These are phyloP conservation scores for Crassisporium funariophilum DNA, from an alignment of 768 basidiomycete species.

Conservation along the genomic window DNA sequence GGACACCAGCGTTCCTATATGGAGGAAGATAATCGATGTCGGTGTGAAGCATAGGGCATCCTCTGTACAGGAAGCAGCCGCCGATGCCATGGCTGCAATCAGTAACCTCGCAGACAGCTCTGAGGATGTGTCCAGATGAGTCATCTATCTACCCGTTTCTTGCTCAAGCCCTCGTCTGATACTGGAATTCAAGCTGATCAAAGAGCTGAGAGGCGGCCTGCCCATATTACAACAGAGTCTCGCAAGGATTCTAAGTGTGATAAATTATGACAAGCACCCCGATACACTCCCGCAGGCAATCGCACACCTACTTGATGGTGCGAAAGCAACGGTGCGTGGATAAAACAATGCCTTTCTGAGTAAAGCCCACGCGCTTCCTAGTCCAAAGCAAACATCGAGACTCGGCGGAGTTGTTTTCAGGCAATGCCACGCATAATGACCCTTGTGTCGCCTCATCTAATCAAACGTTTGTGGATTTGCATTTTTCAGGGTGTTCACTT, in stretches of 20 bases:
- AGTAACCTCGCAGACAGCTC: constrained; percentile 73
- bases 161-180: constrained; percentile 11
- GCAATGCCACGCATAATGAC: constrained; percentile 52
- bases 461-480: constrained; percentile 42
- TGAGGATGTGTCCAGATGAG: constrained; percentile 72
- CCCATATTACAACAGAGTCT: constrained; percentile 71
- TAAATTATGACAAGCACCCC: constrained; percentile 63
- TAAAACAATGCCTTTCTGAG: too few species aligned
- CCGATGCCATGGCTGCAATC: constrained; percentile 65
- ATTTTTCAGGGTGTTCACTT: constrained; percentile 8
- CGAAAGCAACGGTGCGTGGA: constrained; percentile 53
- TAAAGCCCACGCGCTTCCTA: too few species aligned
- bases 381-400: constrained; percentile 39
- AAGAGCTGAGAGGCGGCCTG: constrained; percentile 55
- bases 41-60: constrained; percentile 68
- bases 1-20: constrained; percentile 52
- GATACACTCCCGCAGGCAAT: constrained; percentile 57
- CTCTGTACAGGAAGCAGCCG: constrained; percentile 76
- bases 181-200: constrained; percentile 54
- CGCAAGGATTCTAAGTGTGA: constrained; percentile 64
- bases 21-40: constrained; percentile 70
- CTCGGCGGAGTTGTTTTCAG: constrained; percentile 40
- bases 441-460: constrained; percentile 43
- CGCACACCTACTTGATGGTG: constrained; percentile 59
- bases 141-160: constrained; percentile 24